Base-by-base conservation (phyloP, 2,329 filamentous ascomycete species). In the Arthrobotrys musiformis region DNA sequence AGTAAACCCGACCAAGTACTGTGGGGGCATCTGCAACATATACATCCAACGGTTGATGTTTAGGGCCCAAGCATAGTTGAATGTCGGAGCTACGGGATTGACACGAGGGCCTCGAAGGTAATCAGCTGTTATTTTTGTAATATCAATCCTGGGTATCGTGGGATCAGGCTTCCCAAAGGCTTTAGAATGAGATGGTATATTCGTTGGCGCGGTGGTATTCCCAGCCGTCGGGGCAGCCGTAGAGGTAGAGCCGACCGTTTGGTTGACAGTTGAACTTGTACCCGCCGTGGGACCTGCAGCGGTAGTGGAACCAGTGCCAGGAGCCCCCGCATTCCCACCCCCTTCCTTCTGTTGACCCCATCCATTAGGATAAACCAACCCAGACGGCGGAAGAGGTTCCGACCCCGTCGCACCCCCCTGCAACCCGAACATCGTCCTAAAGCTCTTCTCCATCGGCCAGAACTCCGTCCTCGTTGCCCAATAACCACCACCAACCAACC, bases 401-500 rank as follows among this genome's bases (percentile, higher is more conserved):
- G 19, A 0, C 13, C 11, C 24, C 28, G 8, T 33, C 48, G 52
- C 30, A 7, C 54, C 28, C 1, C 50, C 50, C 28, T 56, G 33
- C 15, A 17, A 19, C 22, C 7, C 24, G 11, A 17, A 26, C 35
- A 19, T 69, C 11, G 30, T 50, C 52, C 61, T 56, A 28, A 40
- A 46, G 22, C 17, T 40, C 46, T 30, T 40, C 13, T 64, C 66
- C n/a, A 77, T 44, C 28, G 66, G 66, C 73, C 66, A 77, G 15
- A 3, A 26, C 9, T 56, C 60, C 33, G 60, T 58, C 22, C 50
- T 15, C 11, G 24, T 46, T 2, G 56, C 42, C 26, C 44, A 50
- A 11, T 26, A 37, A 4, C 17, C 13, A 9, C 24, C 42, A 13
- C 54, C 70, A 1, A 44, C n/a, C 17, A 58, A 28, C n/a, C 73